Base-by-base conservation (phyloP, 148 eudicot genomes). In the Silene uniflora region DNA sequence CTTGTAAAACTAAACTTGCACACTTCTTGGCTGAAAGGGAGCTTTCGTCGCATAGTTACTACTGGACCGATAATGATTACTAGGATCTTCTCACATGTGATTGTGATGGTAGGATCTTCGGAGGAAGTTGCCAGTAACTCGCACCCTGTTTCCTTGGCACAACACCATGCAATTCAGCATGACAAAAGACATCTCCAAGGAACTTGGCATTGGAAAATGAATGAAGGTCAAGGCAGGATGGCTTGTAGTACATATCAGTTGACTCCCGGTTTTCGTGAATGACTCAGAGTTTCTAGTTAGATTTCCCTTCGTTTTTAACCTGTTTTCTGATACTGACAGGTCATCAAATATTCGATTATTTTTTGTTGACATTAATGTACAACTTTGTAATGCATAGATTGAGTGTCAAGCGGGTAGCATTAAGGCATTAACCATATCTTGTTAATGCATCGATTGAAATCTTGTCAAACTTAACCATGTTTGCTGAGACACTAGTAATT, bases 131-230 rank as follows among this genome's bases (percentile, higher is more conserved):
- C 98, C 98, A 58, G 96, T 91, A 70, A 93, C 98, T 25, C 91
- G 98, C 24, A 93, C 98, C 65, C 74, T 93, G 75, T 91, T 93
- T 73, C 98, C 98, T 0, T 93, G 98, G 98, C 96, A 93, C 66
- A 88, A 88, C 85, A 91, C 96, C 61, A 58, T 81, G 80, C 96
- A 90, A 71, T 89, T 93, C 81, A 91, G 89, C 92, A 76, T 93
- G 65, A 89, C 91, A 3, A 86, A 85, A 84, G 98, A 93, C 73
- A 84, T 87, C 39, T 61, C 83, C 23, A 87, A 85, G 84, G 88
- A 85, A 80, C 85, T 87, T 47, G 88, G 85, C 76, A 84, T 84
- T 8, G 87, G 79, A 29, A 87, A 87, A 81, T 87, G 79, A 81
- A 29, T 32, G 44, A 32, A 11, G 64, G 19, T 39, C 52, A 47